Conservation (phyloP, 257 asterid genomes). For the Solanum chiquidenum region DNA sequence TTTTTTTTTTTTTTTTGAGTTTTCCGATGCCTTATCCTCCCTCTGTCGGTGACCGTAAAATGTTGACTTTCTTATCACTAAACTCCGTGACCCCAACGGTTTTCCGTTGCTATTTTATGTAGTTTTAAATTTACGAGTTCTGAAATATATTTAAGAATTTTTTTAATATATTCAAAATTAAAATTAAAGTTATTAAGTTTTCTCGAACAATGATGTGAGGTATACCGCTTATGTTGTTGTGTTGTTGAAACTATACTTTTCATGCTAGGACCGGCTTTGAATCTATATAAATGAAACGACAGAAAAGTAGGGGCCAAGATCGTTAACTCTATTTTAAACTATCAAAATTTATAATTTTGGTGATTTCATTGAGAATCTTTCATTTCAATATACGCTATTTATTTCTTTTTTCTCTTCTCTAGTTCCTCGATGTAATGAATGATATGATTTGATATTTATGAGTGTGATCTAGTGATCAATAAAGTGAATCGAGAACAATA, state of each 20-base stretch:
- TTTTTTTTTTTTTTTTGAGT: not conserved
- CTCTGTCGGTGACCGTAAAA: slow-evolving; percentile 32
- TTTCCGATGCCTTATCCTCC: not conserved
- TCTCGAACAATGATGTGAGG: too few species aligned
- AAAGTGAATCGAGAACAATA: not conserved
- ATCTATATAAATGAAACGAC: not conserved
- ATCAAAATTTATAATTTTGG: not conserved
- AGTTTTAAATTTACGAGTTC: not conserved
- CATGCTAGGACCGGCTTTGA: too few species aligned
- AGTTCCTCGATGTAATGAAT: not conserved
- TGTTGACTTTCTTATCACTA: slow-evolving; percentile 1
- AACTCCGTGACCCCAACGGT: slow-evolving; percentile 2
- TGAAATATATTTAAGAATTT: too few species aligned
- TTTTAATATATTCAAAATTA: too few species aligned
- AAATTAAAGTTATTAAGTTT: too few species aligned
- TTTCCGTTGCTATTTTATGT: not conserved
- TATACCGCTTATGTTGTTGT: too few species aligned
- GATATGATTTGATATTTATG: not conserved
- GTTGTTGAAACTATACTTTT: too few species aligned
- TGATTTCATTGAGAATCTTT: not conserved
- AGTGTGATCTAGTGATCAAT: not conserved
- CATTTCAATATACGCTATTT: not conserved
- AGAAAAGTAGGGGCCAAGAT: not conserved
- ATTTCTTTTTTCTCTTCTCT: not conserved
- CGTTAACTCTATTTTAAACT: not conserved